A percentile compares a stretch with the other conserved stretches of the same genome.
Conservation (phyloP, 805 yeast genomes). For the Millerago galiae region DNA sequence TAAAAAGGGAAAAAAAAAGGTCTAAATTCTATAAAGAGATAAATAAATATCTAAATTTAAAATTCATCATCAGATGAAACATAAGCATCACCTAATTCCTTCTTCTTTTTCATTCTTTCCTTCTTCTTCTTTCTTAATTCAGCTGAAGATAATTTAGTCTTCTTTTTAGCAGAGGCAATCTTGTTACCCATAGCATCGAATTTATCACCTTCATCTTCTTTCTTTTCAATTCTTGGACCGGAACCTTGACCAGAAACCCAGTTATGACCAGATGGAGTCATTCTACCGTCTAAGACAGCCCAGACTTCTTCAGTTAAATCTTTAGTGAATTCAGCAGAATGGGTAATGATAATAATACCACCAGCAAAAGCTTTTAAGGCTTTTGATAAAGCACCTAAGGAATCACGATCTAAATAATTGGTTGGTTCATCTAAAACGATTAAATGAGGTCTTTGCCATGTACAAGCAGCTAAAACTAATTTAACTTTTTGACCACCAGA, state of each 20-base stretch:
- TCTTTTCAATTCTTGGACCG: conserved; percentile 99
- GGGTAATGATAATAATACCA: conserved; percentile 99
- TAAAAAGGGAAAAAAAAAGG: not conserved
- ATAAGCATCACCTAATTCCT: conserved; percentile 98
- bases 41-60: conserved; percentile 30
- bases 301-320: conserved; percentile 99
- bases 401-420: conserved; percentile 98
- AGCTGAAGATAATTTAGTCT: conserved; percentile 95
- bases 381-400: conserved; percentile 98
- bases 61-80: conserved; percentile 94
- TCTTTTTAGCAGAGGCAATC: conserved; percentile 94
- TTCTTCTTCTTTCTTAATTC: conserved; percentile 99
- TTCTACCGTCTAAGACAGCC: conserved; percentile 97
- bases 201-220: conserved; percentile 94
- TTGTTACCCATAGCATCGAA: conserved; percentile 99
- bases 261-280: conserved; percentile 99
- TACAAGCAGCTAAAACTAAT: conserved; percentile 99
- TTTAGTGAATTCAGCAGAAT: conserved; percentile 99
- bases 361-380: conserved; percentile 98
- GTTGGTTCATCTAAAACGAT: conserved; percentile 99
- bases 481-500: conserved; percentile 99
- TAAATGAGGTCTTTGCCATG: conserved; percentile 99
- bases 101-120: conserved; percentile 99
- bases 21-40: not conserved
- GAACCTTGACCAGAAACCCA: conserved; percentile 99